Base-by-base conservation (phyloP, 192 early-diverging fungal species). In the Linderina pennispora region DNA sequence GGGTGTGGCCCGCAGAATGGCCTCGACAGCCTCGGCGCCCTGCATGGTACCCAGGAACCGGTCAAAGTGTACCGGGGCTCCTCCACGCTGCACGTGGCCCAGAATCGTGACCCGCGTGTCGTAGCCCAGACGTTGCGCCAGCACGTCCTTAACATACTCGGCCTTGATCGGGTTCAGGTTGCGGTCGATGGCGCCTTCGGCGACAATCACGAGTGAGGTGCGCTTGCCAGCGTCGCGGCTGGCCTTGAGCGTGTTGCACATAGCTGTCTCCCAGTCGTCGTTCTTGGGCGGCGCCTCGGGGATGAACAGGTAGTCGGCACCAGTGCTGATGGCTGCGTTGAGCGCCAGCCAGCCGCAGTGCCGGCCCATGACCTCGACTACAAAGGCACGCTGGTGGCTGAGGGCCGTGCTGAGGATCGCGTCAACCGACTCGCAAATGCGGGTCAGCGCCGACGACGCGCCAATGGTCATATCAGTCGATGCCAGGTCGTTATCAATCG, bases 331-430 rank as follows among this genome's bases (percentile, higher is more conserved):
- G 5, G 80, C 89, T 14, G 89, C 86, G 78, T 87, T 91, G 22
- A 91, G 71, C 19, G 87, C 89, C 23, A 92, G 65, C 95, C 95
- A 98, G 15, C 95, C 95, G 58, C 95, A 98, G 56, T 96, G 90
- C 33, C 95, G 82, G 8, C 92, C 95, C 95, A 98, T 98, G 24
- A 98, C 95, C 52, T 98, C 95, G 25, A 98, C 81, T 10, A 98
- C 90, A 57, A 98, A 98, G 7, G 95, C 95, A 39, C 95, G 86
- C 43, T 89, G 88, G 60, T 98, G 95, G 59, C 89, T 92, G 31
- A 82, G 77, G 0, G 95, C 95, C 3, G 95, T 98, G 28, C 88
- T 88, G 1, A 84, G 80, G 33, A 98, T 88, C 0, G 89, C 86
- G 57, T 98, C 95, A 1, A 98, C 84, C 28, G 84, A 80, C 56